Evolutionary conservation across 768 basidiomycete species (phyloP), one percentile per base, ranked within the genome.

Genomic region (Auriscalpium microsporum): DNA sequence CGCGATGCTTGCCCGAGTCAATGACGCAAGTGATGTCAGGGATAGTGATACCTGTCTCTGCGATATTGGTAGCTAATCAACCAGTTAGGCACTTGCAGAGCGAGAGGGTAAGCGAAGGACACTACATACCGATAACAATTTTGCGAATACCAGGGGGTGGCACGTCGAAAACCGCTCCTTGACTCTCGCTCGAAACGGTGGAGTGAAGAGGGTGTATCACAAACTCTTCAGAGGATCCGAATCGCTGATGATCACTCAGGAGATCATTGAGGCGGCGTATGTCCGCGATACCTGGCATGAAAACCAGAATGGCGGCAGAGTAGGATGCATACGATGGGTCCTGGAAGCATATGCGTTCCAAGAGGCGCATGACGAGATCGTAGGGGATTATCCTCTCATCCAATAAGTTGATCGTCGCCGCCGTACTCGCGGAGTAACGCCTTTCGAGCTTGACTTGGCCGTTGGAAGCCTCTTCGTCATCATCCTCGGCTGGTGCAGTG

Each of bases 11-110:
- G 48, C 94, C 94, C 0, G 85, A 82, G 65, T 99, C 95, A 57
- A 98, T 92, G 21, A 97, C 95, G 61, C 92, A 94, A 9, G 94
- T 95, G 56, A 96, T 90, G 63, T 99, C 96, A 7, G 95, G 95
- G 54, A 99, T 99, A 1, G 96, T 99, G 53, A 99, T 90, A 62
- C 95, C 95, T 13, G 95, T 99, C 70, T 99, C 95, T 14, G 92
- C 89, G 62, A 94, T 92, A 65, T 95, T 92, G 36, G 91, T 92
- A 3, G 90, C 90, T 92, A 58, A 16, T 53, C 55, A 23, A 10
- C 45, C 37, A 16, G 44, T 60, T 28, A 59, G 51, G 36, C 34
- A 28, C 28, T 28, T 7, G 28, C 28, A 28, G 28, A 14, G 16
- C 16, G 33, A 37, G 42, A 40, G 36, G 7, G 17, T 45, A 0